These are phyloP conservation scores for Cystobasidium ongulense DNA, from an alignment of 768 basidiomycete species.

Conservation along the genomic window DNA sequence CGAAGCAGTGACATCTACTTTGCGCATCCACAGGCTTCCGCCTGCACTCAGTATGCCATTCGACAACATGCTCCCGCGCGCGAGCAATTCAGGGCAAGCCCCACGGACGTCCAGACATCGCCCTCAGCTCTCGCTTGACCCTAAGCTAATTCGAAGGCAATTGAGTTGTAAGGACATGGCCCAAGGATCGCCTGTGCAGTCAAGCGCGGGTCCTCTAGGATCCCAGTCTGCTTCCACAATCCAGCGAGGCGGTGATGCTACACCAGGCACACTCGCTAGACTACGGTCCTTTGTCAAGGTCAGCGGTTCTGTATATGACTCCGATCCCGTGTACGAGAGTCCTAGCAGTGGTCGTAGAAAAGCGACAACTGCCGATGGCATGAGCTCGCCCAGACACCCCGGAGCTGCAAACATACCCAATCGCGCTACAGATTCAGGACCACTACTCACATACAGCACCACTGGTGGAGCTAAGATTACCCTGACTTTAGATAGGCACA, in stretches of 20 bases:
- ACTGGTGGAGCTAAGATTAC: not conserved
- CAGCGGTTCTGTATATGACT: not conserved
- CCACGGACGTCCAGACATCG: not conserved
- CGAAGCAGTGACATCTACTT: too few relatives aligned
- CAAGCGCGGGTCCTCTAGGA: not conserved
- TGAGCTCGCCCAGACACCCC: not conserved
- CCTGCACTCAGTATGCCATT: too few relatives aligned
- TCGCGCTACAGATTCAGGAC: not conserved
- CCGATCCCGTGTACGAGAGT: not conserved
- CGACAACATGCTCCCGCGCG: too few relatives aligned
- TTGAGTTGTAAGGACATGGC: not conserved
- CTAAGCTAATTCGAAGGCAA: not conserved
- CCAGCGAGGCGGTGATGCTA: not conserved
- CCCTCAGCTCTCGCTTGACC: not conserved
- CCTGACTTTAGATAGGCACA: conserved; percentile 10
- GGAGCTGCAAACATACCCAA: not conserved
- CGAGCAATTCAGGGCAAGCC: too few relatives aligned
- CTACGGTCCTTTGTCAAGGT: not conserved
- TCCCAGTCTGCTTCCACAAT: not conserved
- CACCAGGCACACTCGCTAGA: not conserved
- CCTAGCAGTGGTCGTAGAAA: not conserved
- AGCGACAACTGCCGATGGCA: not conserved
- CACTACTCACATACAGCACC: not conserved
- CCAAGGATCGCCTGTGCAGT: not conserved
- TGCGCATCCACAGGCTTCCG: too few relatives aligned